Conservation (phyloP, 768 basidiomycete genomes). For the Termitomyces sp. region DNA sequence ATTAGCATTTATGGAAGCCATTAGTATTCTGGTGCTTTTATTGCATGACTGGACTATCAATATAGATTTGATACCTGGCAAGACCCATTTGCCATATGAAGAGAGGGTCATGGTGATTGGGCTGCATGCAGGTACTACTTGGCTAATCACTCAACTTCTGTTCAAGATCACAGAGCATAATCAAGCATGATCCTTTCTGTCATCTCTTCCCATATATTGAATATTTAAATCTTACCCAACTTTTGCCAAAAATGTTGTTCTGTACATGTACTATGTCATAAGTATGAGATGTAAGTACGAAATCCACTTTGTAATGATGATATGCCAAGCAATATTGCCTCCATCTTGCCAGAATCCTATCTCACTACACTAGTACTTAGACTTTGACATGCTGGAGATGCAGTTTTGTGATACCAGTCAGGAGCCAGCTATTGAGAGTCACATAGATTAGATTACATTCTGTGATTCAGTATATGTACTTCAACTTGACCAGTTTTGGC, state of each 20-base stretch:
- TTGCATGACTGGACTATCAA: background rate
- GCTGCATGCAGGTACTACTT: background rate
- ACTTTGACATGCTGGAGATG: no score
- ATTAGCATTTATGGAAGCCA: background rate
- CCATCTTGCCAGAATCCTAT: no score
- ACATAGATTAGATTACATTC: background rate
- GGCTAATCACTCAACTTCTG: background rate
- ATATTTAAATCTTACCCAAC: no score
- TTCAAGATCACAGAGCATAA: background rate
- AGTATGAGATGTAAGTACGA: no score
- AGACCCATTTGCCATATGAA: background rate
- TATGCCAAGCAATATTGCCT: no score
- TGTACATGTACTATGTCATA: no score
- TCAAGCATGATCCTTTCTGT: background rate
- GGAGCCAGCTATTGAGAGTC: no score
- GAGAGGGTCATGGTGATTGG: conserved; percentile 1
- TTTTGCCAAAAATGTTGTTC: no score
- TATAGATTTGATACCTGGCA: background rate
- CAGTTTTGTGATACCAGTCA: no score
- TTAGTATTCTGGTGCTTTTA: background rate
- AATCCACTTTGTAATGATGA: no score
- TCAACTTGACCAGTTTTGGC: no score
- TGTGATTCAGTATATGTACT: background rate
- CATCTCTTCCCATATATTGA: background rate
- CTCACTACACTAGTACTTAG: no score